Conservation (phyloP, 768 basidiomycete genomes). For the Mycena capillaripes region DNA sequence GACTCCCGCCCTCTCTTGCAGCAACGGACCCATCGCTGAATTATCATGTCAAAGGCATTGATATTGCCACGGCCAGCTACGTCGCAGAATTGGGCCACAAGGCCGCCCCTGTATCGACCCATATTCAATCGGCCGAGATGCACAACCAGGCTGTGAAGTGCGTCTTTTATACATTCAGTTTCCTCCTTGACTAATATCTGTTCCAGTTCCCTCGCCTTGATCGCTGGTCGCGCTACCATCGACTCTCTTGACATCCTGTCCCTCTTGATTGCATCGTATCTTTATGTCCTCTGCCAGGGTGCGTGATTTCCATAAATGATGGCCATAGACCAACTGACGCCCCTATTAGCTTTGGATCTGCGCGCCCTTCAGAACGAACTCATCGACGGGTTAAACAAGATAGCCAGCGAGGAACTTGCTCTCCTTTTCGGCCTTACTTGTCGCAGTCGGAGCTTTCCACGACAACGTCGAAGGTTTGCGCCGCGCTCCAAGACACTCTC, state of each 20-base stretch:
- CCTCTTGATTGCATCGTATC: constrained; percentile 29
- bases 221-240: constrained; percentile 34
- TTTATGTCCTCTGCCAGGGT: constrained; percentile 69
- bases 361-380: constrained; percentile 83
- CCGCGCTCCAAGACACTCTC: constrained; percentile 64
- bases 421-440: constrained; percentile 59
- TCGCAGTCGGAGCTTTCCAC: constrained; percentile 47
- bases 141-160: constrained; percentile 94
- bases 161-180: constrained; percentile 45
- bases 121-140: constrained; percentile 91
- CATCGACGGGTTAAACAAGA: constrained; percentile 58
- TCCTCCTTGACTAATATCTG: not conserved
- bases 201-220: constrained; percentile 80
- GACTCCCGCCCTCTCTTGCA: constrained; percentile 84
- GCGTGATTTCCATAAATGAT: constrained; percentile 3
- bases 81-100: constrained; percentile 85
- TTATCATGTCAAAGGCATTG: constrained; percentile 88
- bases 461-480: constrained; percentile 55
- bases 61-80: constrained; percentile 88
- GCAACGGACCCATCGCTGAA: constrained; percentile 86
- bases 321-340: not conserved
- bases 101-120: constrained; percentile 87
- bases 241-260: constrained; percentile 34
- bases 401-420: constrained; percentile 65
- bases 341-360: constrained; percentile 74